Conservation (phyloP, 129 eudicot species). For the Dittrichia graveolens region DNA sequence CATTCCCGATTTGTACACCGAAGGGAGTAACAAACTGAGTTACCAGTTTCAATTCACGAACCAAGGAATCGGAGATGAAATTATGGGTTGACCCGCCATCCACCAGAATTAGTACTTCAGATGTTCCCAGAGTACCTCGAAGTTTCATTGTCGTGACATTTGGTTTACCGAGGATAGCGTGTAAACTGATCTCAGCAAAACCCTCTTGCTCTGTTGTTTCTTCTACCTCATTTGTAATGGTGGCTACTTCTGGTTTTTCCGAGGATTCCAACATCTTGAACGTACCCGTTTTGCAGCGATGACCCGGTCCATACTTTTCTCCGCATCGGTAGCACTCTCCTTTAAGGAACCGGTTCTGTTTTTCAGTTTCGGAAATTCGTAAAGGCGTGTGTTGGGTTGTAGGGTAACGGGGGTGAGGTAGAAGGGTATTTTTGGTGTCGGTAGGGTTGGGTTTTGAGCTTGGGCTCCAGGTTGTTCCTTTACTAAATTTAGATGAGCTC, state of each 20-base stretch:
- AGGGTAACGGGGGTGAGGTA: too few species aligned
- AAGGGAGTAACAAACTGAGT: not conserved
- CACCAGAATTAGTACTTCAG: too few species aligned
- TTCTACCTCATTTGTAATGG: not conserved
- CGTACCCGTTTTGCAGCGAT: not conserved
- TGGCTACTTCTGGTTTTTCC: not conserved
- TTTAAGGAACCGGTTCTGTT: not conserved
- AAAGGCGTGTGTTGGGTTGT: too few species aligned
- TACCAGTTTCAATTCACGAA: not conserved
- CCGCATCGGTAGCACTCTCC: not conserved
- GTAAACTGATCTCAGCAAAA: too few species aligned
- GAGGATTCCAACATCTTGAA: not conserved
- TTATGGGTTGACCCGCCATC: not conserved
- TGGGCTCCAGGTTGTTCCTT: too few species aligned
- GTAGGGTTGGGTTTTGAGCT: too few species aligned
- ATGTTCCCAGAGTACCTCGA: too few species aligned
- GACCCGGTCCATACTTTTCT: not conserved
- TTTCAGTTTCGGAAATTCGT: not conserved
- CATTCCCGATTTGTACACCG: not conserved
- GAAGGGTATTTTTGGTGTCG: too few species aligned
- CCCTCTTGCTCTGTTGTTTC: too few species aligned
- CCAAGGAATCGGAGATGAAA: not conserved
- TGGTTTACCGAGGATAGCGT: too few species aligned
- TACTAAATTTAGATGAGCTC: too few species aligned
- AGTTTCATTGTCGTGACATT: too few species aligned